Evolutionary conservation across 176 grass and related monocot genomes (phyloP), one percentile per base, ranked within the genome.

Genomic region (Chrysopogon serrulatus): DNA sequence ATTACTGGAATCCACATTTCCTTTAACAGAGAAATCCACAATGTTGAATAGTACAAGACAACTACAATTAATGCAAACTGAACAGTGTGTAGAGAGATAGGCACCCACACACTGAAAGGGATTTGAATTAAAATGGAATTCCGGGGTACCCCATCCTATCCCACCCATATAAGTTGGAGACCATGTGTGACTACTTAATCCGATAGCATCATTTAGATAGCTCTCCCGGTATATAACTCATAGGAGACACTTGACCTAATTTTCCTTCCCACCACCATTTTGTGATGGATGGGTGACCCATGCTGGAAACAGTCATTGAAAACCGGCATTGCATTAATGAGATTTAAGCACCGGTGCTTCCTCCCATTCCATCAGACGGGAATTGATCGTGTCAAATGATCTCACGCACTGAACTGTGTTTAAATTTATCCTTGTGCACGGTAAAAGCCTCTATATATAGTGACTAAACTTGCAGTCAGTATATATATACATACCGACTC

Each of bases 211-310:
- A 62, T 36, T 61, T 18, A 77, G 65, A 70, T 62, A 81, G 71
- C 27, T 64, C 53, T 18, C 64, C 64, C 47, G 23, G 47, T 81
- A 10, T 70, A 77, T 82, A 34, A 86, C 66, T 79, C 79, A 81
- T 36, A 64, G 5, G 23, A 36, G 72, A 77, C 54, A 57, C 23
- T 42, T 65, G 71, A 90, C 88, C 88, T 82, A 90, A 90, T 71
- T 82, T 86, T 90, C 61, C 72, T 90, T 82, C 78, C 71, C 62
- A 70, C 72, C n/a, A 56, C 72, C 47, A 37, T 70, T 73, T 36
- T 76, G 60, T 72, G 28, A 78, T 77, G 65, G 43, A 72, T 71
- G 35, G 35, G 72, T 35, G 78, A 66, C 43, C 35, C 69, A 60
- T 78, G 65, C 73, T 70, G 32, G 37, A 79, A 32, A 65, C 27